phyloP scores from a whole-genome alignment of 2,329 filamentous ascomycete genomes.

The Xylaria arbuscula region DNA sequence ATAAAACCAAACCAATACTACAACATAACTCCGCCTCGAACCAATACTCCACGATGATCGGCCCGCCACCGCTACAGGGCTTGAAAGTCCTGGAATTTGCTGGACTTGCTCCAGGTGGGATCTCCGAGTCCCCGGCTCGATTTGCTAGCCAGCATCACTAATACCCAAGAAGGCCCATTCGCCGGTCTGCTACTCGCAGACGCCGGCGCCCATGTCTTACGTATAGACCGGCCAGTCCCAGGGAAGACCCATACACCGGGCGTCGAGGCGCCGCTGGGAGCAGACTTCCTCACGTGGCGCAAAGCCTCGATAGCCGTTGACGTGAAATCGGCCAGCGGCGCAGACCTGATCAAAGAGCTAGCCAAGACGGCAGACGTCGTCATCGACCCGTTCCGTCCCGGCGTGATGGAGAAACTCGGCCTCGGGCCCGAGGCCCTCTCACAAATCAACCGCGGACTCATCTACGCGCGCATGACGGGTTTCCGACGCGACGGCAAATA shows the following conservation, averaged over 20 bases:
- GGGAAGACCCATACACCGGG: slow-evolving; percentile 54
- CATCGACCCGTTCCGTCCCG: slow-evolving; percentile 93
- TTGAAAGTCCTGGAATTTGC: slow-evolving; percentile 70
- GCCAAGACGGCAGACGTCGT: slow-evolving; percentile 76
- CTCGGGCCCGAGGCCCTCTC: slow-evolving; percentile 78
- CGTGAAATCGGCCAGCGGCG: slow-evolving; percentile 74
- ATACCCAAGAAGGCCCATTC: slow-evolving; percentile 74
- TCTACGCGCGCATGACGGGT: slow-evolving; percentile 88
- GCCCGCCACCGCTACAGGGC: slow-evolving; percentile 58
- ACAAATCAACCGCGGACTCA: slow-evolving; percentile 75
- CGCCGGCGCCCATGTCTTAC: slow-evolving; percentile 87
- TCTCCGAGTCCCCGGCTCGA: background rate
- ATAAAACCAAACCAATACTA: background rate
- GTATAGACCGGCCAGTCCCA: slow-evolving; percentile 76
- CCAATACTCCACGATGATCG: slow-evolving; percentile 50
- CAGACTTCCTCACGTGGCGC: slow-evolving; percentile 80
- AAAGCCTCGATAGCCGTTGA: slow-evolving; percentile 85
- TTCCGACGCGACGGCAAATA: slow-evolving; percentile 91
- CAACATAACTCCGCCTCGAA: background rate
- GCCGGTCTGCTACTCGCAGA: slow-evolving; percentile 89
- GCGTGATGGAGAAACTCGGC: slow-evolving; percentile 86
- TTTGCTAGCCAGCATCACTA: background rate
- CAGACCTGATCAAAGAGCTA: slow-evolving; percentile 74
- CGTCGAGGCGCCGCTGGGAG: slow-evolving; percentile 56
- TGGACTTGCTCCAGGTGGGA: slow-evolving; percentile 70